phyloP scores from a whole-genome alignment of 2,329 filamentous ascomycete genomes.

The Metarhizium humberi region DNA sequence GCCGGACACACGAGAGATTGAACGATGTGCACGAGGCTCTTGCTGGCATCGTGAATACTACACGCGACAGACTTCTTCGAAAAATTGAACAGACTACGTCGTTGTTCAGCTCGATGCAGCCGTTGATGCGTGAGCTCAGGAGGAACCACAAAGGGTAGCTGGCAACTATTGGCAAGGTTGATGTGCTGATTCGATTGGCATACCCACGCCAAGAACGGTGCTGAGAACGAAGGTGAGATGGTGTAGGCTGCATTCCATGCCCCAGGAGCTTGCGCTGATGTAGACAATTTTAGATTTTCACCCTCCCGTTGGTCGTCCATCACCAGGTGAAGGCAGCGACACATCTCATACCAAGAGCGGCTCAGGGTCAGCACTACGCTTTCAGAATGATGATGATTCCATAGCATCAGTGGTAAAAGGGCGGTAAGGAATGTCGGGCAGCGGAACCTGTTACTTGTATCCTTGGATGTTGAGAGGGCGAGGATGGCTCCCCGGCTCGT shows the following conservation, averaged over 20 bases:
- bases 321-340: not conserved
- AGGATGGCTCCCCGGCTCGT: too few relatives aligned
- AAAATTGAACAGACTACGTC: not conserved
- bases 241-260: not conserved
- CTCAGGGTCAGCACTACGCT: not conserved
- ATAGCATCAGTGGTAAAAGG: too few relatives aligned
- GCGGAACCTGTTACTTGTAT: too few relatives aligned
- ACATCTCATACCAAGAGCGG: not conserved
- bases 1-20: conserved; percentile 2
- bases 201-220: not conserved
- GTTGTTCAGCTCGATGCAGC: not conserved
- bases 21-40: conserved; percentile 3
- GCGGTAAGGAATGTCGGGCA: too few relatives aligned
- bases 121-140: not conserved
- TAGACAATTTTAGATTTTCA: not conserved
- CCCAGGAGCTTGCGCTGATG: not conserved
- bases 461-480: too few relatives aligned
- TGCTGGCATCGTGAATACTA: not conserved
- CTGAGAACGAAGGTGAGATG: not conserved
- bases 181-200: not conserved
- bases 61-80: not conserved
- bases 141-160: not conserved
- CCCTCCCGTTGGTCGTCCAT: not conserved
- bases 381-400: not conserved
- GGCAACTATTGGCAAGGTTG: not conserved